Conservation (phyloP, 1,284 basidiomycete species). For the Phlebopus sp. region DNA sequence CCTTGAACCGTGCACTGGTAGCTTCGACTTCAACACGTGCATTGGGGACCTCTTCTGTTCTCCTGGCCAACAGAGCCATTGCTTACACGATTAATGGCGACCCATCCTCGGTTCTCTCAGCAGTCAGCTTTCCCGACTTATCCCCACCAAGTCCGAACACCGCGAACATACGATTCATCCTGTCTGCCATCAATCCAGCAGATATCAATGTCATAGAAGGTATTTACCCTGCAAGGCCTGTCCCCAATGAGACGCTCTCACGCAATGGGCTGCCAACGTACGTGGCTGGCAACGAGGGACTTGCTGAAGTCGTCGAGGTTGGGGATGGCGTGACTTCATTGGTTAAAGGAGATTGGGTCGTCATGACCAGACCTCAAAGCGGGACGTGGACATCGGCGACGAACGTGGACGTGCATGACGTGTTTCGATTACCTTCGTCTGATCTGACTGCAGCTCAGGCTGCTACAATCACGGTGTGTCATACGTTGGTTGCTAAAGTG, state of each 20-base stretch:
- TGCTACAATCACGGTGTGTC: conserved; percentile 68
- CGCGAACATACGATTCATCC: conserved; percentile 65
- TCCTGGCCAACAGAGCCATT: conserved; percentile 53
- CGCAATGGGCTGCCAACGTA: conserved; percentile 40
- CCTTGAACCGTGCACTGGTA: too few species aligned
- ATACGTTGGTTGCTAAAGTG: background rate
- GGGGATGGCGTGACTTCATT: conserved; percentile 52
- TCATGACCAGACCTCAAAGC: conserved; percentile 64
- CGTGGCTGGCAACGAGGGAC: conserved; percentile 78
- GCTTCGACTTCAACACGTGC: conserved; percentile 9
- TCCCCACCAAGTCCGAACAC: conserved; percentile 52
- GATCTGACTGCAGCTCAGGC: conserved; percentile 59
- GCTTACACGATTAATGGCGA: conserved; percentile 61
- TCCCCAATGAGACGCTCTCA: conserved; percentile 38
- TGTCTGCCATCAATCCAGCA: conserved; percentile 80
- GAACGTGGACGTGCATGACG: conserved; percentile 52
- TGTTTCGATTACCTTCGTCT: conserved; percentile 57
- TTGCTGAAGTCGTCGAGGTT: conserved; percentile 64
- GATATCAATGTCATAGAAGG: conserved; percentile 83
- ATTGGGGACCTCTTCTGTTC: conserved; percentile 19
- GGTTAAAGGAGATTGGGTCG: conserved; percentile 67
- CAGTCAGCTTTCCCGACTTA: conserved; percentile 51
- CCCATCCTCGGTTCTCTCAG: conserved; percentile 55
- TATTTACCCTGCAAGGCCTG: conserved; percentile 71
- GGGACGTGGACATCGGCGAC: conserved; percentile 77